Evolutionary conservation across 2,329 filamentous ascomycete genomes (phyloP).

Genomic region (Leptographium wingfieldii): DNA sequence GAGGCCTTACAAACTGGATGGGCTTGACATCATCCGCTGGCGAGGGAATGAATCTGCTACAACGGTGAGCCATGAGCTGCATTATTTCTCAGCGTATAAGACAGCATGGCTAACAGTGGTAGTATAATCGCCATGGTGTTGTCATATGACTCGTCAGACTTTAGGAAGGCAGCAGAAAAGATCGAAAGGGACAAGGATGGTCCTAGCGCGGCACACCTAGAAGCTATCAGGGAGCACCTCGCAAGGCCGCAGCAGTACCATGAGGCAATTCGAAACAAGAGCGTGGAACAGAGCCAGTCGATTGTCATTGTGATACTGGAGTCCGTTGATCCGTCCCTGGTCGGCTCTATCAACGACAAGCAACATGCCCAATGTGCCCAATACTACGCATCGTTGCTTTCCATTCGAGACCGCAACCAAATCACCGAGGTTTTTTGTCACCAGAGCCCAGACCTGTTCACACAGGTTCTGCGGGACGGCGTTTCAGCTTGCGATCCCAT

Average conservation of each 20-base stretch:
- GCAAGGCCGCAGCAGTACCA: slow-evolving; percentile 41
- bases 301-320: slow-evolving; percentile 57
- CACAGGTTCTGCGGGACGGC: slow-evolving; percentile 49
- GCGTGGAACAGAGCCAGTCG: slow-evolving; percentile 37
- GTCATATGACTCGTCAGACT: slow-evolving; percentile 59
- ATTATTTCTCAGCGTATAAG: not conserved
- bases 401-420: slow-evolving; percentile 60
- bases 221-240: slow-evolving; percentile 47
- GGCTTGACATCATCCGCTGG: slow-evolving; percentile 58
- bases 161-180: slow-evolving; percentile 50
- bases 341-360: slow-evolving; percentile 36
- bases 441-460: slow-evolving; percentile 59
- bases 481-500: slow-evolving; percentile 62
- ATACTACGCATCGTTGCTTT: slow-evolving; percentile 59
- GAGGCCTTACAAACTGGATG: slow-evolving; percentile 66
- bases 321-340: slow-evolving; percentile 31
- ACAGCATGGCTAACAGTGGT: not conserved
- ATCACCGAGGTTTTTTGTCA: slow-evolving; percentile 56
- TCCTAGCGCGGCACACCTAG: slow-evolving; percentile 47
- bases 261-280: slow-evolving; percentile 44
- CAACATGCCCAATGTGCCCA: slow-evolving; percentile 55
- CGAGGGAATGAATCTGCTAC: slow-evolving; percentile 70
- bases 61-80: slow-evolving; percentile 27
- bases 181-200: slow-evolving; percentile 50
- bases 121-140: slow-evolving; percentile 64